Percentiles rank a stretch among this genome's conserved stretches.
Evolutionary conservation across 2,329 filamentous ascomycete genomes (phyloP).

Genomic region (Alternaria consortialis): DNA sequence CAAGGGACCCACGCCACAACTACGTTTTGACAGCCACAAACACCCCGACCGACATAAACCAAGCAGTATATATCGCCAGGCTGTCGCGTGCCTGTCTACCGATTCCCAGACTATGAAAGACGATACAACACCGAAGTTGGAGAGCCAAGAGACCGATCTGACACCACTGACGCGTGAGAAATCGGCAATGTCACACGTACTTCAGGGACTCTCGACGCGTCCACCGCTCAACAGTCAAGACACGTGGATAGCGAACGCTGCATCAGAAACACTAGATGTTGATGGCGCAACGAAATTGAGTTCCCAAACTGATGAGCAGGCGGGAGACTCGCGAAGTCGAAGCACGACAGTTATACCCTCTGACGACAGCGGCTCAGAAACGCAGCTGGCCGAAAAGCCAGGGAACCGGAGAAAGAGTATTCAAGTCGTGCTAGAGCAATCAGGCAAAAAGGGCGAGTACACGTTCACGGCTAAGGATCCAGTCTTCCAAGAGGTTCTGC

Average conservation of each 20-base stretch:
- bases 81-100: background rate
- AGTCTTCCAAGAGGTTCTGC: slow-evolving; percentile 58
- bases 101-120: background rate
- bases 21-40: slow-evolving; percentile 14
- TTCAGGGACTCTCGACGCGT: slow-evolving; percentile 38
- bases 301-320: slow-evolving; percentile 48
- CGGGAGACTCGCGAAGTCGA: slow-evolving; percentile 44
- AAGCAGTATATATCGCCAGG: slow-evolving; percentile 7
- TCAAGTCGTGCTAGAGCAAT: slow-evolving; percentile 58
- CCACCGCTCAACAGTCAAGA: slow-evolving; percentile 28
- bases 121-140: slow-evolving; percentile 11
- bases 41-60: background rate
- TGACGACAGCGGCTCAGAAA: slow-evolving; percentile 32
- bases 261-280: slow-evolving; percentile 44
- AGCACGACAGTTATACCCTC: slow-evolving; percentile 39
- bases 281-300: slow-evolving; percentile 54
- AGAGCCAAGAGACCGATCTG: slow-evolving; percentile 17
- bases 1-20: slow-evolving; percentile 25
- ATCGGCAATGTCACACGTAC: slow-evolving; percentile 39
- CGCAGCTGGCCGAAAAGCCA: slow-evolving; percentile 10
- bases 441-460: slow-evolving; percentile 57
- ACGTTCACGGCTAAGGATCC: slow-evolving; percentile 61
- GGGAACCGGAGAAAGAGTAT: slow-evolving; percentile 52
- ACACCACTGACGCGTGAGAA: slow-evolving; percentile 26
- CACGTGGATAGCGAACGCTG: slow-evolving; percentile 40